Conservation (phyloP, 2,329 filamentous ascomycete species). For the Hymenoscyphus repandus region DNA sequence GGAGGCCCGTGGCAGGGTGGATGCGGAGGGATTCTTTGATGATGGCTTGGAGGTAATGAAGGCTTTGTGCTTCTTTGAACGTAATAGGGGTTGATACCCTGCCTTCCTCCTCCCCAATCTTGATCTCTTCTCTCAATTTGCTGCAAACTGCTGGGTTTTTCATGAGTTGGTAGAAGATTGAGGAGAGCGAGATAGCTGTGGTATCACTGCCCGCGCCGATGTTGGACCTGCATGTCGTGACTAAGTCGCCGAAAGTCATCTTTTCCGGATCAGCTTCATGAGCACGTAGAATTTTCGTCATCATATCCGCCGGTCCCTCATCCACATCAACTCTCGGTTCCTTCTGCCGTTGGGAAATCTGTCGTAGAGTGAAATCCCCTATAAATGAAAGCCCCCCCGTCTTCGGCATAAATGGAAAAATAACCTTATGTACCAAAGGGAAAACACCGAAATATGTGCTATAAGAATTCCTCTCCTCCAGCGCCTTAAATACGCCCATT, state of each 20-base stretch:
- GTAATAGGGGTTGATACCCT: constrained; percentile 25
- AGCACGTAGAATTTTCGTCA: constrained; percentile 38
- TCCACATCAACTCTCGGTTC: constrained; percentile 14
- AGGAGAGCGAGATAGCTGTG: constrained; percentile 41
- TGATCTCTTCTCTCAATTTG: constrained; percentile 31
- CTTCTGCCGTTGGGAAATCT: constrained; percentile 17
- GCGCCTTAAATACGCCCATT: constrained; percentile 36
- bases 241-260: constrained; percentile 33
- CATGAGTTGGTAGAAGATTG: constrained; percentile 40
- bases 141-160: constrained; percentile 24
- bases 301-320: constrained; percentile 31
- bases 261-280: constrained; percentile 30
- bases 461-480: constrained; percentile 35
- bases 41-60: constrained; percentile 48
- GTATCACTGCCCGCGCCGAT: constrained; percentile 38
- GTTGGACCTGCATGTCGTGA: constrained; percentile 20
- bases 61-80: constrained; percentile 35
- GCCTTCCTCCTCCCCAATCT: constrained; percentile 8
- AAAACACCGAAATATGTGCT: constrained; percentile 39
- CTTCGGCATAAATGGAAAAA: constrained; percentile 29
- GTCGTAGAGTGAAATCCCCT: constrained; percentile 11
- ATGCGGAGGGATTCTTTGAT: constrained; percentile 49
- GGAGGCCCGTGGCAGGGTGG: constrained; percentile 42
- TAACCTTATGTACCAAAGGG: constrained; percentile 33
- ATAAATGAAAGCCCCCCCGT: constrained; percentile 19